phyloP scores from a whole-genome alignment of 208 protist species.

The Herpetomonas samuelpessoai region DNA sequence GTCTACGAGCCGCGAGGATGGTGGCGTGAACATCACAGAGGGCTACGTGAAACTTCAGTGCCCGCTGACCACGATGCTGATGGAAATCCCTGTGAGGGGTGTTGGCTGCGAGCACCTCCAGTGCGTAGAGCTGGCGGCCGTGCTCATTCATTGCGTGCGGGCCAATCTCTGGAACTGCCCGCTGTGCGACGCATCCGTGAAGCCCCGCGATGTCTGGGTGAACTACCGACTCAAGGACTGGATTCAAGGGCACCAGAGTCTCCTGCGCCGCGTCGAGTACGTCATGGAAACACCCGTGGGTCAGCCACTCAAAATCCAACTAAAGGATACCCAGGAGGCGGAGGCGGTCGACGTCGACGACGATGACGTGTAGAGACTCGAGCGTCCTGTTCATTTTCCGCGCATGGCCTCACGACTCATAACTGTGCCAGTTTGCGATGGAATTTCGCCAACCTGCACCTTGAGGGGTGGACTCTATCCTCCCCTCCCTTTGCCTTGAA shows the following conservation, averaged over 20 bases:
- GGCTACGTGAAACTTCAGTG: constrained; percentile 52
- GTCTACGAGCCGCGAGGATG: constrained; percentile 1
- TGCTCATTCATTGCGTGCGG: constrained; percentile 56
- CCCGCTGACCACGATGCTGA: constrained; percentile 56
- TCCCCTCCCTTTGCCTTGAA: no score
- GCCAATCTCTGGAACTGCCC: constrained; percentile 87
- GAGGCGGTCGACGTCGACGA: constrained; percentile 7
- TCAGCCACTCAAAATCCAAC: constrained; percentile 15
- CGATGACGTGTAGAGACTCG: no score
- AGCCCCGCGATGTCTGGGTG: constrained; percentile 49
- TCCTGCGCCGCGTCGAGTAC: constrained; percentile 43
- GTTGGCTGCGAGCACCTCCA: constrained; percentile 74
- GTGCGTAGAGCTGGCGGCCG: constrained; percentile 70
- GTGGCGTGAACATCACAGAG: constrained; percentile 45
- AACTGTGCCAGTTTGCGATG: no score
- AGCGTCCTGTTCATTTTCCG: no score
- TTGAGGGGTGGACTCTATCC: no score
- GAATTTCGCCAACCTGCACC: no score
- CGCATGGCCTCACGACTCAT: no score
- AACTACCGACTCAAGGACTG: constrained; percentile 79
- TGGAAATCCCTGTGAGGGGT: constrained; percentile 63
- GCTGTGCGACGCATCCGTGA: constrained; percentile 58
- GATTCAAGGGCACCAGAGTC: constrained; percentile 37
- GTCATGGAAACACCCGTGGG: constrained; percentile 51
- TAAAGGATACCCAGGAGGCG: constrained; percentile 7